Conservation (phyloP, 768 basidiomycete species). For the Leccinum subgranulosum region DNA sequence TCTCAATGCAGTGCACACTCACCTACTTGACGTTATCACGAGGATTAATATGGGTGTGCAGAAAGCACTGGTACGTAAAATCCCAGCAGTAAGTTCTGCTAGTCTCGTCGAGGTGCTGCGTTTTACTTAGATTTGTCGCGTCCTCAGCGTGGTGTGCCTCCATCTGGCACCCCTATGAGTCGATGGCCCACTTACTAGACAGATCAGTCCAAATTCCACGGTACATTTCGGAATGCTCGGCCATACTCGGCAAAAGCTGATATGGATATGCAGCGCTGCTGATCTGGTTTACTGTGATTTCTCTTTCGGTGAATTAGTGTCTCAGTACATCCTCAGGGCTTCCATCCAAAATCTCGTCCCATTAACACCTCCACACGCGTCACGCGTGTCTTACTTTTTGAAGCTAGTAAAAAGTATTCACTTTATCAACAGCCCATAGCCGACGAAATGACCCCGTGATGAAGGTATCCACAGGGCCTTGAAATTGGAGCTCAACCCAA, state of each 20-base stretch:
- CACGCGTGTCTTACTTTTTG: not conserved
- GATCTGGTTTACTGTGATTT: conserved; percentile 25
- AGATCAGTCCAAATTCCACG: conserved; percentile 17
- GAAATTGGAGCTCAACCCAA: conserved; percentile 23
- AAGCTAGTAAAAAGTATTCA: conserved; percentile 16
- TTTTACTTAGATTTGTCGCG: not conserved
- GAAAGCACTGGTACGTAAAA: not conserved
- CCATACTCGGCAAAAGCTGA: not conserved
- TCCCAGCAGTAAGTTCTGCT: not conserved
- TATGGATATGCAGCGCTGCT: conserved; percentile 14
- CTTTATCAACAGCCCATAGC: conserved; percentile 25
- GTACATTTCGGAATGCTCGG: not conserved
- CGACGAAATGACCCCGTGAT: conserved; percentile 29
- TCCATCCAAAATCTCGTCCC: no score
- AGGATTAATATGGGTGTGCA: not conserved
- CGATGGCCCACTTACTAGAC: conserved; percentile 21
- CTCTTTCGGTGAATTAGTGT: not conserved
- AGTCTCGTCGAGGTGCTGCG: not conserved
- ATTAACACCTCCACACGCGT: conserved; percentile 22
- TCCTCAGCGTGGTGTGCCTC: conserved; percentile 1
- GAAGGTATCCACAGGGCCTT: conserved; percentile 24
- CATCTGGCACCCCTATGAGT: conserved; percentile 1
- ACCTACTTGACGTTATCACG: not conserved
- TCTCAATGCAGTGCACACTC: no score
- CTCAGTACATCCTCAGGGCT: conserved; percentile 15